Evolutionary conservation across 257 asterid genomes (phyloP).

Genomic region (Gentiana macrophylla): DNA sequence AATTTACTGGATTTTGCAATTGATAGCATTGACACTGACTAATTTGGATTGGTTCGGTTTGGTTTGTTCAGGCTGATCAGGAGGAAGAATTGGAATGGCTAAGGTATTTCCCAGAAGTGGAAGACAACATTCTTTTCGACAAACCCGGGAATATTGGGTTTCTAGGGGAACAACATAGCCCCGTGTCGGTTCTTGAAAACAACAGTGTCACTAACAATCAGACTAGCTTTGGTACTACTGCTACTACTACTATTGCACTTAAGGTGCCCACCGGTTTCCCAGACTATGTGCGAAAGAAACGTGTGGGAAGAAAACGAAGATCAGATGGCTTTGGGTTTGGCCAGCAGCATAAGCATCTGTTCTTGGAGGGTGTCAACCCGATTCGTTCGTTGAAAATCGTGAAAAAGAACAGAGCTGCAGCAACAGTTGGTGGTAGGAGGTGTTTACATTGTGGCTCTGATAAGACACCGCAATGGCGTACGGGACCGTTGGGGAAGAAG

Average conservation of each 20-base stretch:
- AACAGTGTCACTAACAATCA: slow-evolving; percentile 30
- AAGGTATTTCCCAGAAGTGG: slow-evolving; percentile 71
- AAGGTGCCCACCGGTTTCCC: slow-evolving; percentile 47
- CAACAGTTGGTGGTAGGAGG: slow-evolving; percentile 54
- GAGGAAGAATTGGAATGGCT: slow-evolving; percentile 80
- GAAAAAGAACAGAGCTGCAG: slow-evolving; percentile 5
- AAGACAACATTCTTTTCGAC: slow-evolving; percentile 33
- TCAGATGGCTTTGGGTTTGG: slow-evolving; percentile 11
- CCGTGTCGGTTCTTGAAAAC: slow-evolving; percentile 62
- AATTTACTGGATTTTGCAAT: background rate
- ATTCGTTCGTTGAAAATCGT: slow-evolving; percentile 10
- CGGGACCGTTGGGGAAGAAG: slow-evolving; percentile 82
- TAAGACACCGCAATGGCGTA: slow-evolving; percentile 91
- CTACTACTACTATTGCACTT: slow-evolving; percentile 3
- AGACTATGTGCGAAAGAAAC: slow-evolving; percentile 52
- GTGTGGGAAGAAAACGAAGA: slow-evolving; percentile 21
- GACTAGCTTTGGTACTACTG: slow-evolving; percentile 26
- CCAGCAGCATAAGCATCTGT: slow-evolving; percentile 18
- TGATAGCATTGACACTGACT: background rate
- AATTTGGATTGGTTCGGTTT: background rate
- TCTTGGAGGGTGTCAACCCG: slow-evolving; percentile 21
- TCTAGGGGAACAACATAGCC: slow-evolving; percentile 47
- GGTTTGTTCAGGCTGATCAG: slow-evolving; percentile 22
- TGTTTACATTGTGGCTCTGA: slow-evolving; percentile 76
- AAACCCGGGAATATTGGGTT: slow-evolving; percentile 22